A percentile compares a stretch with the other conserved stretches of the same genome.
Evolutionary conservation across 352 stramenopile genomes (phyloP).

Genomic region (Pythium phragmiticola): DNA sequence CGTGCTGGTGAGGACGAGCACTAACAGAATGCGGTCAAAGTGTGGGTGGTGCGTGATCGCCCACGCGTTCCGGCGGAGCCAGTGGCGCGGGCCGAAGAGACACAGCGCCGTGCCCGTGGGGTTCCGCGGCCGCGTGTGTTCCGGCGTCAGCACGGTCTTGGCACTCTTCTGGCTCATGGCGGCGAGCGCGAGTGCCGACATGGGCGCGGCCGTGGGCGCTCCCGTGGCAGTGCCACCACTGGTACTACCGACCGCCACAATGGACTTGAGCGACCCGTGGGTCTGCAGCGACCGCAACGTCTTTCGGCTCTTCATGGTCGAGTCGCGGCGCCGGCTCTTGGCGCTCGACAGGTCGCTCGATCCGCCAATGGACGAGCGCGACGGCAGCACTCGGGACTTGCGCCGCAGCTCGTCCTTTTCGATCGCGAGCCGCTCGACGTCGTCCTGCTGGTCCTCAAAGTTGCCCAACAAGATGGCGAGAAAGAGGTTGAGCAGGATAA

Average conservation of each 20-base stretch:
- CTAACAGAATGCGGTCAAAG: conserved; percentile 72
- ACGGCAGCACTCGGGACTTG: conserved; percentile 34
- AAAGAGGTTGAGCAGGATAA: conserved; percentile 93
- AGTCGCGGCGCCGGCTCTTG: neutral
- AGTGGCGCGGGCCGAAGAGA: conserved; percentile 35
- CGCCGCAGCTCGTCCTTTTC: conserved; percentile 40
- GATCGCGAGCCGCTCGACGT: conserved; percentile 34
- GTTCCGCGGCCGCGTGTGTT: conserved; percentile 8
- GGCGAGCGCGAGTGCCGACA: conserved; percentile 26
- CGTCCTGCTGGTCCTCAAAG: conserved; percentile 76
- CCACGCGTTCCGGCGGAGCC: conserved; percentile 37
- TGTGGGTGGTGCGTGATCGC: conserved; percentile 40
- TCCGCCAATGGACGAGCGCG: neutral
- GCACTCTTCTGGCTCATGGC: conserved; percentile 27
- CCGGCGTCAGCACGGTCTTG: conserved; percentile 16
- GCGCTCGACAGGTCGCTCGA: neutral
- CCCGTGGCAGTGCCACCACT: neutral
- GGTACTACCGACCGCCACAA: too few relatives aligned
- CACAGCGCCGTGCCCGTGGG: conserved; percentile 34
- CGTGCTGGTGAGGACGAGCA: conserved; percentile 66
- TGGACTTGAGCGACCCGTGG: neutral
- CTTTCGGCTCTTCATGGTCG: conserved; percentile 3
- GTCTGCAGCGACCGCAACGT: neutral
- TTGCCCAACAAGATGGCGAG: conserved; percentile 90
- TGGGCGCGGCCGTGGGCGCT: conserved; percentile 14